These are phyloP conservation scores for Nemania abortiva DNA, from an alignment of 2,329 filamentous ascomycete genomes.

Conservation along the genomic window DNA sequence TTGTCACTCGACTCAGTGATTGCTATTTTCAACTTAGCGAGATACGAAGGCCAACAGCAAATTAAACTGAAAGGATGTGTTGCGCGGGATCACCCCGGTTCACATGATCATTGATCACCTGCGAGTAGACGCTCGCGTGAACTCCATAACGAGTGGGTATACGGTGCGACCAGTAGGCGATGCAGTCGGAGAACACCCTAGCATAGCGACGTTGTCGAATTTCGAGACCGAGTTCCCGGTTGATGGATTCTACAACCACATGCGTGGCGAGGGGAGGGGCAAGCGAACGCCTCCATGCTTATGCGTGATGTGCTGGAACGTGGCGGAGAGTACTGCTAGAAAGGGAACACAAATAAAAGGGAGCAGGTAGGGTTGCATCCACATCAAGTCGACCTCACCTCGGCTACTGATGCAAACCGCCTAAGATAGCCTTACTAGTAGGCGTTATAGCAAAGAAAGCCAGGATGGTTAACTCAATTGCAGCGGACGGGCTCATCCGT, in stretches of 20 bases:
- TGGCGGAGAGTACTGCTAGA: not conserved
- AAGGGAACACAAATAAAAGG: not conserved
- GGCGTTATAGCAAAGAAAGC: not conserved
- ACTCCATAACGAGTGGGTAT: not conserved
- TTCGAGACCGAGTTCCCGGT: not conserved
- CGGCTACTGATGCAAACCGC: slow-evolving; percentile 4
- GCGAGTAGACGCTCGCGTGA: not conserved
- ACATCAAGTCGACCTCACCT: slow-evolving; percentile 3
- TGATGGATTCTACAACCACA: not conserved
- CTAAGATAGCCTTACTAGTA: not conserved
- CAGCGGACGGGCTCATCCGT: not conserved
- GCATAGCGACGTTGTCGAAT: not conserved
- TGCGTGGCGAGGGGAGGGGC: not conserved
- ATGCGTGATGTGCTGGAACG: not conserved
- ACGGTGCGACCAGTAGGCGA: not conserved
- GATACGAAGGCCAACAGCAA: not conserved
- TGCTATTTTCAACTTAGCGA: not conserved
- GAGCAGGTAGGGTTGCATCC: not conserved
- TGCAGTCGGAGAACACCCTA: not conserved
- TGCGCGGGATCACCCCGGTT: not conserved
- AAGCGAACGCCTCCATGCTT: not conserved
- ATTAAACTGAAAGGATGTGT: not conserved
- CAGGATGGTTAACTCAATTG: not conserved
- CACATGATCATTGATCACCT: not conserved
- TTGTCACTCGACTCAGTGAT: not conserved